phyloP scores from a whole-genome alignment of 768 basidiomycete genomes.

The Sporobolomyces phaffii region DNA sequence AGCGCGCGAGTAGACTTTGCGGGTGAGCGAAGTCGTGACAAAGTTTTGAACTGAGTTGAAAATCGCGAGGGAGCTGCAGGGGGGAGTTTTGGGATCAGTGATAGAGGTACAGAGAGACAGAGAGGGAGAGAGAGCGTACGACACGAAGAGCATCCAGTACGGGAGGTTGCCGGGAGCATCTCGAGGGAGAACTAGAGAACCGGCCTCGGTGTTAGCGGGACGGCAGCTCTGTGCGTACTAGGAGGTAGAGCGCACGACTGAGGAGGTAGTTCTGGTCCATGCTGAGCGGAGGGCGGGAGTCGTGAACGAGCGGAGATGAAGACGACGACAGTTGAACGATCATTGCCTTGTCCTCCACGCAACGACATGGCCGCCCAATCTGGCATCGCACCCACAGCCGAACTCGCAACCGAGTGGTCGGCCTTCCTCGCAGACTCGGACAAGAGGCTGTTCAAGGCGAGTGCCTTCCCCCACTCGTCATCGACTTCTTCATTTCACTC shows the following conservation, averaged over 20 bases:
- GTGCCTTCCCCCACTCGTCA: background rate
- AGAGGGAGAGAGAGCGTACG: slow-evolving; percentile 49
- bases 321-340: background rate
- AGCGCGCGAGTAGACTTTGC: slow-evolving; percentile 61
- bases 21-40: slow-evolving; percentile 66
- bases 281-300: too few relatives aligned
- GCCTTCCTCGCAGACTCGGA: background rate
- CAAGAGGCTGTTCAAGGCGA: slow-evolving; percentile 17
- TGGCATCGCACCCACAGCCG: slow-evolving; percentile 8
- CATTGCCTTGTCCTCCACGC: background rate
- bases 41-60: slow-evolving; percentile 86
- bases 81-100: background rate
- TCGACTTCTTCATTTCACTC: background rate
- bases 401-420: background rate
- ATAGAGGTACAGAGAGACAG: background rate
- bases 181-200: slow-evolving; percentile 46
- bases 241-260: background rate
- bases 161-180: slow-evolving; percentile 62
- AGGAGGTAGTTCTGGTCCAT: background rate
- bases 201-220: too few relatives aligned
- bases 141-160: slow-evolving; percentile 78
- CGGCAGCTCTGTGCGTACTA: too few relatives aligned
- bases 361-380: slow-evolving; percentile 23
- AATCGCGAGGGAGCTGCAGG: slow-evolving; percentile 51
- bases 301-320: too few relatives aligned